Percentiles rank a stretch among this genome's conserved stretches.
These are phyloP conservation scores for Mortierella sp. DNA, from an alignment of 371 early-diverging fungal species.

Conservation along the genomic window DNA sequence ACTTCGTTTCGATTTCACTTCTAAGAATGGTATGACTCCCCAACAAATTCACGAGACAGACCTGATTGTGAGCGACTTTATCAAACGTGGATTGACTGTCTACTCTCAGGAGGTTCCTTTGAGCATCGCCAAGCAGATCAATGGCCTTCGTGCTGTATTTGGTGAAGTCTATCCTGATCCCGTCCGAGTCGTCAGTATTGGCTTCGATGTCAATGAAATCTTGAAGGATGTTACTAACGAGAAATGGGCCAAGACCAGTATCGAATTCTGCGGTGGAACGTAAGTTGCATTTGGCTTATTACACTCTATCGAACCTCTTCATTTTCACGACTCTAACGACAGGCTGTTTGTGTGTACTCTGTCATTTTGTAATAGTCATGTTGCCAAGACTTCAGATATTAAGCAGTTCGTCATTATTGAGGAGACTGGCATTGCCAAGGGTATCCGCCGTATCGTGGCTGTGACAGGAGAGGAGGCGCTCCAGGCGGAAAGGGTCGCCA, in stretches of 20 bases:
- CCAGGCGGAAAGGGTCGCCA: conserved; percentile 75
- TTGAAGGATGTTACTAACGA: conserved; percentile 84
- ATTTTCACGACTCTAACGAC: background rate
- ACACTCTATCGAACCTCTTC: background rate
- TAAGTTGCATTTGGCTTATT: conserved; percentile 30
- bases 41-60: conserved; percentile 90
- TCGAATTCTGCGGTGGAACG: conserved; percentile 99
- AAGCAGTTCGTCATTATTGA: conserved; percentile 91
- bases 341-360: background rate
- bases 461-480: conserved; percentile 95
- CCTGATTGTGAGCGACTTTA: conserved; percentile 83
- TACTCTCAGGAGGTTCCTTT: conserved; percentile 92
- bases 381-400: conserved; percentile 93
- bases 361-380: conserved; percentile 72
- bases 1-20: conserved; percentile 97
- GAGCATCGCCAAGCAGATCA: conserved; percentile 83
- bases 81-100: conserved; percentile 81
- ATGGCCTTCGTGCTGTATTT: conserved; percentile 95
- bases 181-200: conserved; percentile 94
- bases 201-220: conserved; percentile 90
- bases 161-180: conserved; percentile 98
- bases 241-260: conserved; percentile 84
- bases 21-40: conserved; percentile 82
- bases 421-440: conserved; percentile 97
- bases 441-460: conserved; percentile 97